phyloP scores from a whole-genome alignment of 306 rosid genomes.

The Senna tora region DNA sequence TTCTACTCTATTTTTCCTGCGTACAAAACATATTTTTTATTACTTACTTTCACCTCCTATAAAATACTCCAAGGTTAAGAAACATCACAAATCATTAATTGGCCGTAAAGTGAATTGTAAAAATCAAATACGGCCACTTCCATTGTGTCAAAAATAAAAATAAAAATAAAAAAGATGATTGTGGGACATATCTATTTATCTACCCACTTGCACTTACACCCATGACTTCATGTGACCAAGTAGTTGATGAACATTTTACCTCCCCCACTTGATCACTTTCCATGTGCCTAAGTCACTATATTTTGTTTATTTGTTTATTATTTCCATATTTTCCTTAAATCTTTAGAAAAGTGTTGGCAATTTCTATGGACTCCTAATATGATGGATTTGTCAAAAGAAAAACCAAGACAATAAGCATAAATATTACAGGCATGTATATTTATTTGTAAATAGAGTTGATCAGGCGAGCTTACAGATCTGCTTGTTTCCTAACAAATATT shows the following conservation, averaged over 20 bases:
- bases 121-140: constrained; percentile 38
- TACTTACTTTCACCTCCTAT: too few relatives aligned
- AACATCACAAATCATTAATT: too few relatives aligned
- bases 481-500: too few relatives aligned
- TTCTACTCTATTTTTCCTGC: too few relatives aligned
- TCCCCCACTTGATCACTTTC: constrained; percentile 35
- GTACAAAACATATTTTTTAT: too few relatives aligned
- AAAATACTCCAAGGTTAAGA: too few relatives aligned
- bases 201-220: constrained; percentile 39
- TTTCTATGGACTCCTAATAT: background rate
- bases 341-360: constrained; percentile 16
- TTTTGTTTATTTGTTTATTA: background rate
- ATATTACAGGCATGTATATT: too few relatives aligned
- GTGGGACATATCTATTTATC: constrained; percentile 33
- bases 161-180: background rate
- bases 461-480: too few relatives aligned
- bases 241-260: constrained; percentile 9
- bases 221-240: constrained; percentile 21
- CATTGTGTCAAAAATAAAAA: constrained; percentile 20
- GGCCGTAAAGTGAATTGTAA: constrained; percentile 6
- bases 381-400: background rate
- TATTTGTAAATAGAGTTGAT: too few relatives aligned
- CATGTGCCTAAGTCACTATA: constrained; percentile 38
- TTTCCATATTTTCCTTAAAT: constrained; percentile 16
- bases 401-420: background rate